Conservation (phyloP, 2,329 filamentous ascomycete species). For the Blastomyces emzantsi region DNA sequence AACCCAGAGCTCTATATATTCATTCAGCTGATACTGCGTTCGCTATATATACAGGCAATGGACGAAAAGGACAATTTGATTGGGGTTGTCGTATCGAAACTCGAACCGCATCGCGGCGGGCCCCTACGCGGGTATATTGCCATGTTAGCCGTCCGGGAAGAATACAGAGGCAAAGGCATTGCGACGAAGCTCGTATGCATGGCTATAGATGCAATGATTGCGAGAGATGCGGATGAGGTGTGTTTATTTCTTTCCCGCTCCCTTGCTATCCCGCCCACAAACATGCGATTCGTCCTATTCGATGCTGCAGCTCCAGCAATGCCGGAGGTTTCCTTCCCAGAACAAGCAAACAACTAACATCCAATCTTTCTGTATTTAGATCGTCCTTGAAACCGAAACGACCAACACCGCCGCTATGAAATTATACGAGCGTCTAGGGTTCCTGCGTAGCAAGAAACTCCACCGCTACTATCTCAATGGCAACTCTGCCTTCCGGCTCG, state of each 20-base stretch:
- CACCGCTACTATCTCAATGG: slow-evolving; percentile 96
- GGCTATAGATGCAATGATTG: slow-evolving; percentile 85
- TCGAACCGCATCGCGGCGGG: slow-evolving; percentile 80
- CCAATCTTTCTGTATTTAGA: slow-evolving; percentile 30
- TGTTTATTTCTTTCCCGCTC: neutral
- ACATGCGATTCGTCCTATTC: neutral
- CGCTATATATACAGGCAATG: slow-evolving; percentile 37
- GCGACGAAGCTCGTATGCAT: slow-evolving; percentile 79
- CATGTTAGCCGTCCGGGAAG: slow-evolving; percentile 85
- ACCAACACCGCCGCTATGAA: slow-evolving; percentile 84
- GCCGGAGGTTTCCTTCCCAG: neutral
- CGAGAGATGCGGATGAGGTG: slow-evolving; percentile 73
- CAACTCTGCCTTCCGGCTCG: slow-evolving; percentile 82
- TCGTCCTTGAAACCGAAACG: slow-evolving; percentile 93
- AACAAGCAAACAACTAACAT: neutral
- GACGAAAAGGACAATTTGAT: slow-evolving; percentile 53
- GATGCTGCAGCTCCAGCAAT: neutral
- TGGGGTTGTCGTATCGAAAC: slow-evolving; percentile 89
- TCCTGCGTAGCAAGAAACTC: slow-evolving; percentile 81
- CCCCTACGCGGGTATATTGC: slow-evolving; percentile 92
- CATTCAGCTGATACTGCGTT: neutral
- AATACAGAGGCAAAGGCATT: slow-evolving; percentile 74
- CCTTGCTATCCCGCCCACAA: slow-evolving; percentile 3
- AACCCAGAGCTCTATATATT: neutral
- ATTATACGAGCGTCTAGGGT: slow-evolving; percentile 86